These are phyloP conservation scores for Geotrichum klebahnii DNA, from an alignment of 1,139 yeast genomes.

Conservation along the genomic window DNA sequence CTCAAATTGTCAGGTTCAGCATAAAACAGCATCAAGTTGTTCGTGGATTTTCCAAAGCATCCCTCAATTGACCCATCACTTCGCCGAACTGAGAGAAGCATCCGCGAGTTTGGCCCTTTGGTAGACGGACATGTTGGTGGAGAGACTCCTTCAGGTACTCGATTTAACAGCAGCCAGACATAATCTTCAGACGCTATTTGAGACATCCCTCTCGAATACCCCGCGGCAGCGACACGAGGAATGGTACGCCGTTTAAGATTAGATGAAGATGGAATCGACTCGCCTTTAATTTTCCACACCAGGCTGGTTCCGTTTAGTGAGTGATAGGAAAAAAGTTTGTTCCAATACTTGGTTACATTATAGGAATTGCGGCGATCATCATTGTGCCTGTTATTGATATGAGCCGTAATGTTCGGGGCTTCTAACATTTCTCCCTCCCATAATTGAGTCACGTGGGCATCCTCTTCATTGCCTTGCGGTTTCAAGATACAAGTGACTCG, in stretches of 20 bases:
- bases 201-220: neutral
- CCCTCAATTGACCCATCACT: conserved; percentile 16
- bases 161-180: conserved; percentile 10
- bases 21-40: conserved; percentile 9
- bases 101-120: neutral
- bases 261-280: neutral
- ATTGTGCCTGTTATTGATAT: neutral
- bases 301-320: conserved; percentile 4
- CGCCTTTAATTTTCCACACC: neutral
- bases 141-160: neutral
- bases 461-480: neutral
- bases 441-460: neutral
- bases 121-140: neutral
- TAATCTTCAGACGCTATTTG: conserved; percentile 5
- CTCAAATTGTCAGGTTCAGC: conserved; percentile 1
- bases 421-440: conserved; percentile 15
- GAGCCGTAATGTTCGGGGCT: neutral
- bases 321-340: conserved; percentile 12
- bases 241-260: neutral
- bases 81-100: conserved; percentile 13
- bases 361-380: neutral
- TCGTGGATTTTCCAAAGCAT: conserved; percentile 8
- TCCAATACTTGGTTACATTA: conserved; percentile 14
- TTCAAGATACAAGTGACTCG: conserved; percentile 1
- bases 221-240: neutral